Base-by-base conservation (phyloP, 73 alveolate species). In the Durusdinium trenchii region DNA sequence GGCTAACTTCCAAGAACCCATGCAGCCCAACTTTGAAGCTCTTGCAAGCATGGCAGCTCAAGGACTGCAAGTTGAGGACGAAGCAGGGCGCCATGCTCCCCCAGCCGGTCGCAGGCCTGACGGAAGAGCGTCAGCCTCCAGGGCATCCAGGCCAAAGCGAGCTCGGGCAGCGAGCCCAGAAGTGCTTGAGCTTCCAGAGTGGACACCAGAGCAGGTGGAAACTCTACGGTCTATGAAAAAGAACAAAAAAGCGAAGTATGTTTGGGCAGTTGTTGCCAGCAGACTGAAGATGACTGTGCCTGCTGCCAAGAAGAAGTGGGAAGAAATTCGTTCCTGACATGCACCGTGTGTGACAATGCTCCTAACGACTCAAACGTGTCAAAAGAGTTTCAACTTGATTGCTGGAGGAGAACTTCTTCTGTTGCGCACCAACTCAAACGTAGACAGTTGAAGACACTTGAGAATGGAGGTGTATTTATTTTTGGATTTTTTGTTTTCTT, bases 301-400 rank as follows among this genome's bases (percentile, higher is more conserved):
- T 32, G 42, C 67, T 20, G 69, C 62, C 45, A 81, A 81, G 45
- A 20, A 20, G 48, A 81, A 81, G 69, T 81, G 91, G 91, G 64
- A 45, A 26, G 64, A 47, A 36, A 7, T 73, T n/a, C n/a, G n/a
- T n/a, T n/a, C n/a, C n/a, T n/a, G n/a, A n/a, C n/a, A n/a, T n/a
- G n/a, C n/a, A n/a, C n/a, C n/a, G n/a, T n/a, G n/a, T n/a, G n/a
- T n/a, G n/a, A n/a, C n/a, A n/a, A n/a, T n/a, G n/a, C n/a, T n/a
- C n/a, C n/a, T n/a, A n/a, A n/a, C n/a, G n/a, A n/a, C n/a, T n/a
- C n/a, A n/a, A n/a, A n/a, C n/a, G n/a, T n/a, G n/a, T n/a, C n/a
- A n/a, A n/a, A n/a, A n/a, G n/a, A n/a, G n/a, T n/a, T n/a, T n/a
- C n/a, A n/a, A n/a, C n/a, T n/a, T n/a, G n/a, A n/a, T n/a, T n/a